Base-by-base conservation (phyloP, 2,329 filamentous ascomycete species). In the Lecanicillium sp. region DNA sequence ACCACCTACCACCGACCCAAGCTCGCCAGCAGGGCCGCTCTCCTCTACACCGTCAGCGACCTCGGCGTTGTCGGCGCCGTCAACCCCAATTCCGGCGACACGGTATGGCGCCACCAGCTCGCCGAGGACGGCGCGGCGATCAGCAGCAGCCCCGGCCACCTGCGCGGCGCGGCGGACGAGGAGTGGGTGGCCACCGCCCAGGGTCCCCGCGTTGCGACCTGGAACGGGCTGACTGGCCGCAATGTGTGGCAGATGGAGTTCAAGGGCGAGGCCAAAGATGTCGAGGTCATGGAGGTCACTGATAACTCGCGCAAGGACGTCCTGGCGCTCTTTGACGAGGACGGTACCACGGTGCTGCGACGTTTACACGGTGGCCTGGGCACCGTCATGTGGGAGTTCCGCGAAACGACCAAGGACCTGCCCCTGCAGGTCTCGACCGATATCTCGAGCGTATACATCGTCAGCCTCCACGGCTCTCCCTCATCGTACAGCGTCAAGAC, bases 1-100 rank as follows among this genome's bases (percentile, higher is more conserved):
- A 96, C 91, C 57, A 94, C 97, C 77, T 97, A 97, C 79, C 89
- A 96, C 70, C 85, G 84, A 57, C 91, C 93, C 32, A 78, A 86
- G 60, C 77, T 80, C 53, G 80, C 84, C 56, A 90, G 91, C 53
- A 89, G 87, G 66, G 90, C 90, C 29, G 91, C 87, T 46, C 76
- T 98, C 30, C 77, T 98, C 44, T 98, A 96, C 66, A 94, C 93
- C 0, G 72, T 97, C 37, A 94, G 88, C 54, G 87, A 96, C 50
- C 77, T 90, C 41, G 81, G 83, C 30, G 79, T 96, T 2, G 68
- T 98, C 15, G 93, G 88, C 41, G 91, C 91, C 1, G 77, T 97
- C 39, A 94, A 96, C 58, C 93, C 93, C 2, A 86, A 83, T 62
- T 90, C 85, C 61, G 91, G 93, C 15, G 76, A 79, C 2, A 62